Evolutionary conservation across 495 filamentous ascomycete genomes (phyloP).

Genomic region (Tuber brumale): DNA sequence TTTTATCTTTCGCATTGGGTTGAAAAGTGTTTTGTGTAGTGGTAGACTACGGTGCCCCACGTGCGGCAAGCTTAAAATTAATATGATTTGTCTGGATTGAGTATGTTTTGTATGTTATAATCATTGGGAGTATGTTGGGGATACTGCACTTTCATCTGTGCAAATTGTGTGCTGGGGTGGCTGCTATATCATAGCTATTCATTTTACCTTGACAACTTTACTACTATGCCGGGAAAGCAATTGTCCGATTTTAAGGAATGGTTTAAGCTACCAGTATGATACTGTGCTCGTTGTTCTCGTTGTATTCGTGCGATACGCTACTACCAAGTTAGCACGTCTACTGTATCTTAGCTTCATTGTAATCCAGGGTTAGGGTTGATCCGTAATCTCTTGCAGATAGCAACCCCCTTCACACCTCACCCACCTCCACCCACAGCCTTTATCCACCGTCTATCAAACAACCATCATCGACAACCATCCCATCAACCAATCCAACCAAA

Average conservation of each 20-base stretch:
- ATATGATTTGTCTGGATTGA: neutral
- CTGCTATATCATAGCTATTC: neutral
- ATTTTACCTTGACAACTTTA: neutral
- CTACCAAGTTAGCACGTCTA: neutral
- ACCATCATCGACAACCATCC: neutral
- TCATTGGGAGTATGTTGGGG: neutral
- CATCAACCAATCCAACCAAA: neutral
- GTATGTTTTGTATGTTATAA: neutral
- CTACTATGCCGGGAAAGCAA: neutral
- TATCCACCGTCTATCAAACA: neutral
- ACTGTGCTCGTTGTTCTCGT: neutral
- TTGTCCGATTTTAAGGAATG: neutral
- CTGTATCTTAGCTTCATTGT: neutral
- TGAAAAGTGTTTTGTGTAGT: constrained; percentile 2
- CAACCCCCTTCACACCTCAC: neutral
- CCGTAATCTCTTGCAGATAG: neutral
- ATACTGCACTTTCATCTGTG: neutral
- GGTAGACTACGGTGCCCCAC: neutral
- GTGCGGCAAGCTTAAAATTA: neutral
- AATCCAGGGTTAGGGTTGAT: neutral
- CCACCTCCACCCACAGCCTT: neutral
- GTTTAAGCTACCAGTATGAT: neutral
- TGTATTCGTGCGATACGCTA: neutral
- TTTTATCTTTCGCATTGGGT: neutral
- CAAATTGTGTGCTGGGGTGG: neutral